Evolutionary conservation across 2,329 filamentous ascomycete genomes (phyloP).

Genomic region (Botrytis hyacinthi): DNA sequence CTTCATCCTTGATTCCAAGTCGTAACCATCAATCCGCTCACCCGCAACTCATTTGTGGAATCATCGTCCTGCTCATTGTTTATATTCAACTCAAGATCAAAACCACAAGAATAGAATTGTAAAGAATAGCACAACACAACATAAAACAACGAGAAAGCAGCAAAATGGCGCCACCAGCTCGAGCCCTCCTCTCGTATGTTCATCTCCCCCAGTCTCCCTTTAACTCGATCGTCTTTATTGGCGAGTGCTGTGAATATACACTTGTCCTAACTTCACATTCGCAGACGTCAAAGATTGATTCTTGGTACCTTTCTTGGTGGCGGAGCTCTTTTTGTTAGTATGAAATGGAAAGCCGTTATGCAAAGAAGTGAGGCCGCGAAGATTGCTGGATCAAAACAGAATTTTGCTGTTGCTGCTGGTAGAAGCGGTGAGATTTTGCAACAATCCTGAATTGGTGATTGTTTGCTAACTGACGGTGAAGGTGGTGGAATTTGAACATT

Average conservation of each 20-base stretch:
- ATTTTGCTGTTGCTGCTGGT: constrained; percentile 35
- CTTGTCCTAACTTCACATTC: constrained; percentile 23
- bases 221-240: not conserved
- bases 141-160: not conserved
- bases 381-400: constrained; percentile 32
- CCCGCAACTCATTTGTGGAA: not conserved
- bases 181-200: constrained; percentile 20
- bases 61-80: too few relatives aligned
- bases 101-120: not conserved
- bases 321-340: constrained; percentile 33
- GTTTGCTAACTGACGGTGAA: constrained; percentile 4
- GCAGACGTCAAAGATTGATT: constrained; percentile 34
- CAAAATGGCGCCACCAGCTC: constrained; percentile 19
- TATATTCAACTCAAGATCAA: not conserved
- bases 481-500: constrained; percentile 14
- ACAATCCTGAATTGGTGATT: not conserved
- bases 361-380: constrained; percentile 38
- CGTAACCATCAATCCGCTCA: not conserved
- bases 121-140: not conserved
- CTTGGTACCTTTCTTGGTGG: constrained; percentile 34
- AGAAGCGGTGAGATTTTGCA: constrained; percentile 35
- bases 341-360: constrained; percentile 39
- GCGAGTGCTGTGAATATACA: not conserved
- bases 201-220: not conserved
- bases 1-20: not conserved